Percentiles rank a stretch among this genome's conserved stretches.
Conservation (phyloP, 225 moss, liverwort and hornwort genomes). For the Marchantia polymorpha region DNA sequence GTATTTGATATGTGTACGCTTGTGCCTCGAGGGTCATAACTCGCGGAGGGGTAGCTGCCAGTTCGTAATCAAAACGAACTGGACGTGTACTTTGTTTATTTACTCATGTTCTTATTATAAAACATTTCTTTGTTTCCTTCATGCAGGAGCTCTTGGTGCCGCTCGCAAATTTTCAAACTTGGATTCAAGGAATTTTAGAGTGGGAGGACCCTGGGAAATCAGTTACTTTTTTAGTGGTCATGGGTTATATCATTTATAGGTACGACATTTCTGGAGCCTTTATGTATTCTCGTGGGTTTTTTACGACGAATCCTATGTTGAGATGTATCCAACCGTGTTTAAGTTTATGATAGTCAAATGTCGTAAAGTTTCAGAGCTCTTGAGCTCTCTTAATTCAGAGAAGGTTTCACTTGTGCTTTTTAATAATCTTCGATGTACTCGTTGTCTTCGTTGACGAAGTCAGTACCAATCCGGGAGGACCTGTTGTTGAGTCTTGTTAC, state of each 20-base stretch:
- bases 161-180: constrained; percentile 40
- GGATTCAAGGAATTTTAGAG: constrained; percentile 59
- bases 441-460: not conserved
- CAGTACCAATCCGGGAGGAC: not conserved
- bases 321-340: no score
- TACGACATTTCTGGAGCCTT: constrained; percentile 13
- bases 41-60: not conserved
- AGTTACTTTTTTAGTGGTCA: constrained; percentile 52
- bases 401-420: not conserved
- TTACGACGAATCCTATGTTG: no score
- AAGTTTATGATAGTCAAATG: no score
- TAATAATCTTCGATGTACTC: not conserved
- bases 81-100: not conserved
- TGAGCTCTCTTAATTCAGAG: not conserved
- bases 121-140: not conserved
- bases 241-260: constrained; percentile 83
- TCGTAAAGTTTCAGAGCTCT: not conserved
- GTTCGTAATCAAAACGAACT: not conserved
- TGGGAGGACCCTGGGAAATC: constrained; percentile 91
- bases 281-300: no score
- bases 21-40: no score
- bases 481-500: not conserved
- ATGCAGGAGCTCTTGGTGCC: constrained; percentile 77
- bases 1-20: not conserved
- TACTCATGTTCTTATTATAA: not conserved